Percentiles rank a stretch among this genome's conserved stretches.
These are phyloP conservation scores for Lepidium aucheri DNA, from an alignment of 345 rosid species.

Conservation along the genomic window DNA sequence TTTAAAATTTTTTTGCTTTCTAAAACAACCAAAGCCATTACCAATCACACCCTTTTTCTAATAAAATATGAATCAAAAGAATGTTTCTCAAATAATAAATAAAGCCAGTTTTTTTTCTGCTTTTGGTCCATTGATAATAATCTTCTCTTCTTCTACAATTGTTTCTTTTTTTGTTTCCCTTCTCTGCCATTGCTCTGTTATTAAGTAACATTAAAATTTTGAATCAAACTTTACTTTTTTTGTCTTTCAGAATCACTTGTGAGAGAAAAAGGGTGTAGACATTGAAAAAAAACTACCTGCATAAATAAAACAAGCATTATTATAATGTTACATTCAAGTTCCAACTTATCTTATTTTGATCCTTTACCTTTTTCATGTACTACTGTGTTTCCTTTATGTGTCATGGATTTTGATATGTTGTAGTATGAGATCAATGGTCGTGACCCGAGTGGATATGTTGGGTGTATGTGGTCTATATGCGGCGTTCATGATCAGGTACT, in stretches of 20 bases:
- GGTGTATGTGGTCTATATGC: constrained; percentile 98
- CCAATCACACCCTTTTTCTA: too few relatives aligned
- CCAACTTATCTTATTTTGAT: too few relatives aligned
- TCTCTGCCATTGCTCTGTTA: constrained; percentile 29
- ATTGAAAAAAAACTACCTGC: too few relatives aligned
- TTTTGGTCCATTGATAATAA: constrained; percentile 62
- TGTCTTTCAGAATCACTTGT: constrained; percentile 10
- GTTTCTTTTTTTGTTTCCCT: constrained; percentile 11
- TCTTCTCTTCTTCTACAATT: constrained; percentile 42
- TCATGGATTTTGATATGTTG: too few relatives aligned
- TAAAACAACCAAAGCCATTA: too few relatives aligned
- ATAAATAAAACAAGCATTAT: too few relatives aligned
- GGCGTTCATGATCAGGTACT: constrained; percentile 91
- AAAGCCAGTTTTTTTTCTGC: constrained; percentile 37
- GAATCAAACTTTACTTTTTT: constrained; percentile 11
- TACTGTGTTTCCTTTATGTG: too few relatives aligned
- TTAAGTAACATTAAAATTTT: constrained; percentile 32
- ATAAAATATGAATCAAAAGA: constrained; percentile 32
- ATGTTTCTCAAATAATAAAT: constrained; percentile 26
- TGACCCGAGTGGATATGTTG: constrained; percentile 53
- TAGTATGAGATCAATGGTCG: too few relatives aligned
- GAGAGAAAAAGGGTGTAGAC: background rate
- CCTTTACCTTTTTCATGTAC: too few relatives aligned
- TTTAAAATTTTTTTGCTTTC: too few relatives aligned
- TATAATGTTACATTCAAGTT: too few relatives aligned